A percentile compares a stretch with the other conserved stretches of the same genome.
These are phyloP conservation scores for Heliamphora exappendiculata DNA, from an alignment of 148 eudicot genomes.

Conservation along the genomic window DNA sequence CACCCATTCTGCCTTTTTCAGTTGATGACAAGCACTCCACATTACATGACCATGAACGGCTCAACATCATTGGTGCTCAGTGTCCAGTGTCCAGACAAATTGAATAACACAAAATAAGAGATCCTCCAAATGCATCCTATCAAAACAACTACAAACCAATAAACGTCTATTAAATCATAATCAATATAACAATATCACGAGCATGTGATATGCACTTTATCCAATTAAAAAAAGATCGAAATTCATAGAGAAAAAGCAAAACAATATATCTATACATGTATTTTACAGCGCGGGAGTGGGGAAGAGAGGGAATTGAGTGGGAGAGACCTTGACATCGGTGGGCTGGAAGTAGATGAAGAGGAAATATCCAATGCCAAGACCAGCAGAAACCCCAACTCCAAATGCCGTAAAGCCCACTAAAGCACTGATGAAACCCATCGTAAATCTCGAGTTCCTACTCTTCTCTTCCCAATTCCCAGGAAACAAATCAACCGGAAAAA, in stretches of 20 bases:
- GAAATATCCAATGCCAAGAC: constrained; percentile 64
- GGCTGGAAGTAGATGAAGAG: constrained; percentile 67
- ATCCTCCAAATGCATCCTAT: no score
- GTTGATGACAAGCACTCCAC: no score
- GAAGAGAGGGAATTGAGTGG: neutral
- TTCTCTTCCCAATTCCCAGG: constrained; percentile 2
- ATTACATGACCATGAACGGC: no score
- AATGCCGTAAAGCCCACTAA: constrained; percentile 66
- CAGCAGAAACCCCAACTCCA: constrained; percentile 62
- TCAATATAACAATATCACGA: neutral
- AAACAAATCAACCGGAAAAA: neutral
- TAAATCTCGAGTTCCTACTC: neutral
- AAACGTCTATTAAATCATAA: no score
- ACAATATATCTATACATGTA: neutral
- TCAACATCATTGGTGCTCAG: neutral
- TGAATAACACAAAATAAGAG: neutral
- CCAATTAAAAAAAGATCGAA: neutral
- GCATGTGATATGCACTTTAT: neutral
- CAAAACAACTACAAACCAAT: no score
- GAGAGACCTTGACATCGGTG: constrained; percentile 56
- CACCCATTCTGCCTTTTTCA: no score
- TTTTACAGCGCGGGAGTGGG: no score
- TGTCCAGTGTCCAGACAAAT: neutral
- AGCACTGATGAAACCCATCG: constrained; percentile 64
- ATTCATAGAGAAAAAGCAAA: neutral